Conservation (phyloP, 164 flowering plant species). For the Chimonanthus praecox region DNA sequence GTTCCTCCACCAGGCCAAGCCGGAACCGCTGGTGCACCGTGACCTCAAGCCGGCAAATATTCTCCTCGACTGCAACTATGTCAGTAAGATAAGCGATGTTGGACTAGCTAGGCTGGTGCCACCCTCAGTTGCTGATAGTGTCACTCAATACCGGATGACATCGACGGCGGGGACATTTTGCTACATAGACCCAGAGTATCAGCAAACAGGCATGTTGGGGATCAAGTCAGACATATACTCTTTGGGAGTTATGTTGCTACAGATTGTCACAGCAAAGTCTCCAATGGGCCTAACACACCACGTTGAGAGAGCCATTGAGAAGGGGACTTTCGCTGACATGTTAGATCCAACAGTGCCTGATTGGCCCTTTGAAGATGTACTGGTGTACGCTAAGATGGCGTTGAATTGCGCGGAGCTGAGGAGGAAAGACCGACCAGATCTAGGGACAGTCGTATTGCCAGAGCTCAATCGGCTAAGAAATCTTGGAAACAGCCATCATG, state of each 20-base stretch:
- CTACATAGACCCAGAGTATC: slow-evolving; percentile 87
- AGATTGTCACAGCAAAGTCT: slow-evolving; percentile 62
- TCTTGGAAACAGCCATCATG: slow-evolving; percentile 20
- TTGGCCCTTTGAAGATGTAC: slow-evolving; percentile 60
- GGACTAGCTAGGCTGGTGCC: slow-evolving; percentile 73
- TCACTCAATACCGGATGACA: slow-evolving; percentile 73
- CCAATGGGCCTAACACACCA: slow-evolving; percentile 68
- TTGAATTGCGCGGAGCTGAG: slow-evolving; percentile 53
- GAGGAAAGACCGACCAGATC: slow-evolving; percentile 67
- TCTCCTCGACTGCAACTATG: slow-evolving; percentile 56
- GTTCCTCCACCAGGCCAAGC: slow-evolving; percentile 79
- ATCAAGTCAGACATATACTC: slow-evolving; percentile 69
- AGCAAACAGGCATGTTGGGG: slow-evolving; percentile 66
- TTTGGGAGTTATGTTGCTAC: slow-evolving; percentile 64
- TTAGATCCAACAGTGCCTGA: slow-evolving; percentile 56
- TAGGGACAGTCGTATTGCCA: slow-evolving; percentile 47
- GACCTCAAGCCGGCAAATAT: slow-evolving; percentile 83
- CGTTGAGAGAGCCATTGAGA: slow-evolving; percentile 45
- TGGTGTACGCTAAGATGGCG: slow-evolving; percentile 43
- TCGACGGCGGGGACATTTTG: slow-evolving; percentile 81
- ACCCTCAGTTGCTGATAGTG: slow-evolving; percentile 52
- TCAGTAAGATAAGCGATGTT: slow-evolving; percentile 74
- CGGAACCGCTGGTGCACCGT: slow-evolving; percentile 76
- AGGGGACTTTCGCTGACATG: slow-evolving; percentile 39
- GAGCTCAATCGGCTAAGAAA: slow-evolving; percentile 53